Evolutionary conservation across 768 basidiomycete genomes (phyloP).

Genomic region (Mycena filopes): DNA sequence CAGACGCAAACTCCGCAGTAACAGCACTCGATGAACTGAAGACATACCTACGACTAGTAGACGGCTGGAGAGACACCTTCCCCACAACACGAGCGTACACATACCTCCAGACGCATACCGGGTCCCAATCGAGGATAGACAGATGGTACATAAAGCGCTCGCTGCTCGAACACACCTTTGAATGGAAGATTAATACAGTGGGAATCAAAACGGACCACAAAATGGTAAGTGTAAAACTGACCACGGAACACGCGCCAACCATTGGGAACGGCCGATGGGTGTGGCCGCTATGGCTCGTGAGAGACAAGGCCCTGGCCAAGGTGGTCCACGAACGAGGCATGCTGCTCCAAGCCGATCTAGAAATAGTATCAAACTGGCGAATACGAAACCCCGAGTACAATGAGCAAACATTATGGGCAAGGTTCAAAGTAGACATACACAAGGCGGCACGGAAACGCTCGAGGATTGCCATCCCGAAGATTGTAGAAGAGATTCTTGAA

Average conservation of each 20-base stretch:
- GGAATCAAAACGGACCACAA: neutral
- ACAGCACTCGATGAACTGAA: neutral
- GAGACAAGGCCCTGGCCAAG: neutral
- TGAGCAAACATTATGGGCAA: neutral
- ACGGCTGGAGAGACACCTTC: neutral
- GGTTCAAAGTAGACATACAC: neutral
- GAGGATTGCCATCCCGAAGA: neutral
- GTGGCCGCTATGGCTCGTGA: neutral
- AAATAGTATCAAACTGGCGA: neutral
- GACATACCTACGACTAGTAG: neutral
- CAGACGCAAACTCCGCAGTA: neutral
- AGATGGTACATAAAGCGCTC: neutral
- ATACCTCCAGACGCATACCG: neutral
- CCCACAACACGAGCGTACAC: neutral
- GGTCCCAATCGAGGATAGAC: neutral
- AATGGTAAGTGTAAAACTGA: neutral
- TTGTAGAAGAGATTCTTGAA: neutral
- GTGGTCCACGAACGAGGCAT: neutral
- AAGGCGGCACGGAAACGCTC: neutral
- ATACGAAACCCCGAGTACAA: neutral
- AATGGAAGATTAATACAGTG: neutral
- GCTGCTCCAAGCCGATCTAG: neutral
- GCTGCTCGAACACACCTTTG: neutral
- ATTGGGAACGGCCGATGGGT: neutral
- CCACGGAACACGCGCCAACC: neutral